Conservation (phyloP, 2,329 filamentous ascomycete genomes). For the Epichloe sibirici region DNA sequence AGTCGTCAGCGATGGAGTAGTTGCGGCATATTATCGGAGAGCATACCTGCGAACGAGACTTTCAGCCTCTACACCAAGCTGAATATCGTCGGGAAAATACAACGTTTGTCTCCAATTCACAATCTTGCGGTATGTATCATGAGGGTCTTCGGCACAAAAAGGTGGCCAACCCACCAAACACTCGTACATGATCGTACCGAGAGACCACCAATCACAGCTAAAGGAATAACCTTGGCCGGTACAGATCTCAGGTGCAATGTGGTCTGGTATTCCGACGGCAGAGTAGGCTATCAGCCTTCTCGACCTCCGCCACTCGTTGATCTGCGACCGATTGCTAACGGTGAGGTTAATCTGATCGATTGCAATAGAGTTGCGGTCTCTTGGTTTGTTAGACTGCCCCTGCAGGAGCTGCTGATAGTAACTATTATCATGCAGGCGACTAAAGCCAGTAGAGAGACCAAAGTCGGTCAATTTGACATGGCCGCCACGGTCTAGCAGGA, state of each 20-base stretch:
- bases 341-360: constrained; percentile 97
- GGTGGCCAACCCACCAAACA: constrained; percentile 97
- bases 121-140: constrained; percentile 98
- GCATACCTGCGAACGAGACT: no score
- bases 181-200: constrained; percentile 99
- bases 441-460: constrained; percentile 92
- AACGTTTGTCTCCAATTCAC: constrained; percentile 94
- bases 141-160: constrained; percentile 94
- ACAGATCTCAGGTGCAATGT: constrained; percentile 97
- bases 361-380: constrained; percentile 85
- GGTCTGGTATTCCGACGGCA: constrained; percentile 94
- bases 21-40: no score
- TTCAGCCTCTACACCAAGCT: constrained; percentile 46
- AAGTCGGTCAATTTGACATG: constrained; percentile 99
- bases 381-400: constrained; percentile 57
- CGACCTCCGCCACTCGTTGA: constrained; percentile 97
- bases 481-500: constrained; percentile 84
- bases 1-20: constrained; percentile 49
- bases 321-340: constrained; percentile 92
- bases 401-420: constrained; percentile 97
- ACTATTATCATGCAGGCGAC: constrained; percentile 80
- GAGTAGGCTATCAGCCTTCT: constrained; percentile 94
- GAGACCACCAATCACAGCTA: constrained; percentile 97
- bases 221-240: constrained; percentile 92
- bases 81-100: constrained; percentile 93